Evolutionary conservation across 139 green algal genomes (phyloP), one percentile per base, ranked within the genome.

Genomic region (Pseudopediastrum boryanum): DNA sequence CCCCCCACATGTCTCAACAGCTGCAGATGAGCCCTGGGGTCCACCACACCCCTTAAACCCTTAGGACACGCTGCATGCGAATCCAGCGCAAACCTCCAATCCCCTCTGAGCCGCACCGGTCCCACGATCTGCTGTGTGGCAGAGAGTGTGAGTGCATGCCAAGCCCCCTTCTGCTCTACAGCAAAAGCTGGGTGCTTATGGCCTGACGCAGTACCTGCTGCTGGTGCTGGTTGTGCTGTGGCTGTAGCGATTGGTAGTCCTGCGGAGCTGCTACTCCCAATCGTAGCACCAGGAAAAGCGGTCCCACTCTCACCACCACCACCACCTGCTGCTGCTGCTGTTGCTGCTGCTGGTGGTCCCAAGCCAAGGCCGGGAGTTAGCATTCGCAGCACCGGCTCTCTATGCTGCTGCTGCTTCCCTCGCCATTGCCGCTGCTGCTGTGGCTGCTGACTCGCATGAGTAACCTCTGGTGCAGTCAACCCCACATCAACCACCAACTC

Each of bases 41-140:
- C 33, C 78, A 66, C 39, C 48, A 58, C n/a, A 36, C 58, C 59
- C n/a, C n/a, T 21, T 21, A 21, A 25, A 5, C 71, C 71, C 25
- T 41, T 39, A 16, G 71, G 71, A 29, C 71, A 78, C 3, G 71
- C 36, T 2, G 43, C 43, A 5, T 9, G 33, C 23, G 76, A 70
- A 12, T 78, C 79, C 33, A 95, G 78, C 16, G 85, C 89, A 44
- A 90, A 90, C 33, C 92, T 67, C n/a, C 87, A 82, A 73, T 95
- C 92, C 9, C 81, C 85, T 8, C 86, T 69, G 8, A 84, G 73
- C 5, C 92, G 83, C 54, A 96, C 46, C 25, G 92, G 92, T 0
- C 92, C 92, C 4, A 90, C n/a, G 8, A 96, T 59, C 85, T 96
- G 92, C 84, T 96, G 92, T 0, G 79, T 76, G 1, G 88, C 35